Evolutionary conservation across 2,329 filamentous ascomycete genomes (phyloP), one percentile per base, ranked within the genome.

Genomic region (Calonectria crousiana): DNA sequence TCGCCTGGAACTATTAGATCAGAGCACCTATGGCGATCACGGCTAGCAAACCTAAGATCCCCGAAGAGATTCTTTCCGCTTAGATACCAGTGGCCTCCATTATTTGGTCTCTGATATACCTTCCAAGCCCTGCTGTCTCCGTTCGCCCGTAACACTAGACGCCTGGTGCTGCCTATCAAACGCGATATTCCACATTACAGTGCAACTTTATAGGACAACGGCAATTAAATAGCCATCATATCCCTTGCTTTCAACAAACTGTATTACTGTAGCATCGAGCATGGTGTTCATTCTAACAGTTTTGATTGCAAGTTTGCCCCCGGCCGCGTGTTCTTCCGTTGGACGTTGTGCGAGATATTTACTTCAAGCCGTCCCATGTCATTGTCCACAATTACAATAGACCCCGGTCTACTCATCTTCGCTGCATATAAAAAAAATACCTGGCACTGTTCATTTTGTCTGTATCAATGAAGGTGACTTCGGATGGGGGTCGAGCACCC

Each of bases 341-440:
- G 67, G 71, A 53, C 34, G 28, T 70, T 26, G 36, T 72, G 52
- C 8, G 67, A 47, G 5, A 70, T 60, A 14, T 44, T 70, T 16
- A 62, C 32, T 2, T 38, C 67, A 30, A 68, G 58, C 3, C 66
- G 67, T 11, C 71, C 47, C 67, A 73, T 60, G n/a, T 67, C 60
- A 44, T 71, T 73, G 13, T 73, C 67, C 6, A 69, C 58, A 6
- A 73, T 56, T 23, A 73, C 32, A n/a, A 69, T 56, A 3, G 66
- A 64, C 4, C 71, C 67, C 2, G 67, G 23, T 20, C 47, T 56
- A 23, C 58, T 65, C 10, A 73, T 56, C 4, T 23, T 66, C 6
- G 65, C 71, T 4, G 67, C 71, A n/a, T 70, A n/a, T 70, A 65
- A 36, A 56, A 58, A 18, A 73, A 69, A 47, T 73, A 73, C 10